Evolutionary conservation across 768 basidiomycete genomes (phyloP).

Genomic region (Collybiopsis confluens): DNA sequence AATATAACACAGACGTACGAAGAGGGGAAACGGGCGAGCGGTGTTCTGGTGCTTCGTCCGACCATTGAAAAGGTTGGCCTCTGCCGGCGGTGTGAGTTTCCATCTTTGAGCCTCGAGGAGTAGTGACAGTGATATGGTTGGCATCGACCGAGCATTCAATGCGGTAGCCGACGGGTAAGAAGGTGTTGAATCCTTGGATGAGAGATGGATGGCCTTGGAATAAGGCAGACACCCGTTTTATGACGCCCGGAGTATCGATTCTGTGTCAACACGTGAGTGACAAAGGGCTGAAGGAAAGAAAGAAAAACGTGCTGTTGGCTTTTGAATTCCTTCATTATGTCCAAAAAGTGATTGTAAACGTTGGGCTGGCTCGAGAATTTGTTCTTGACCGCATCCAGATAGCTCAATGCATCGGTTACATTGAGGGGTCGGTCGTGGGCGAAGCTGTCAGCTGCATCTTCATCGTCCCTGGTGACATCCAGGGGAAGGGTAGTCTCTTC

Average conservation of each 20-base stretch:
- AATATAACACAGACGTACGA: not conserved
- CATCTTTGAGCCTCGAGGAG: conserved; percentile 62
- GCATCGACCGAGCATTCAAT: conserved; percentile 76
- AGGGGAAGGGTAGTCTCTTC: not conserved
- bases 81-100: conserved; percentile 49
- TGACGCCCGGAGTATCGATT: conserved; percentile 97
- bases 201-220: conserved; percentile 88
- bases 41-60: conserved; percentile 18
- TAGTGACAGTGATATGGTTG: conserved; percentile 72
- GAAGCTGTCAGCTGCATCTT: conserved; percentile 4
- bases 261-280: conserved; percentile 33
- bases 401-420: conserved; percentile 89
- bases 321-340: conserved; percentile 99
- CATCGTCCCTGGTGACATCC: not conserved
- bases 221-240: conserved; percentile 88
- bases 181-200: conserved; percentile 98
- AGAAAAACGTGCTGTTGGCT: conserved; percentile 44
- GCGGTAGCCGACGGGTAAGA: conserved; percentile 89
- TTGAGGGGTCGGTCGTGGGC: conserved; percentile 61
- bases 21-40: conserved; percentile 6
- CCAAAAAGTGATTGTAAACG: conserved; percentile 91
- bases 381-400: conserved; percentile 90
- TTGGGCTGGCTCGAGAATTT: conserved; percentile 89
- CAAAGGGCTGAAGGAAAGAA: not conserved
- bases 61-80: conserved; percentile 34